These are phyloP conservation scores for Aspergillus sp. DNA, from an alignment of 2,329 filamentous ascomycete genomes.

Conservation along the genomic window DNA sequence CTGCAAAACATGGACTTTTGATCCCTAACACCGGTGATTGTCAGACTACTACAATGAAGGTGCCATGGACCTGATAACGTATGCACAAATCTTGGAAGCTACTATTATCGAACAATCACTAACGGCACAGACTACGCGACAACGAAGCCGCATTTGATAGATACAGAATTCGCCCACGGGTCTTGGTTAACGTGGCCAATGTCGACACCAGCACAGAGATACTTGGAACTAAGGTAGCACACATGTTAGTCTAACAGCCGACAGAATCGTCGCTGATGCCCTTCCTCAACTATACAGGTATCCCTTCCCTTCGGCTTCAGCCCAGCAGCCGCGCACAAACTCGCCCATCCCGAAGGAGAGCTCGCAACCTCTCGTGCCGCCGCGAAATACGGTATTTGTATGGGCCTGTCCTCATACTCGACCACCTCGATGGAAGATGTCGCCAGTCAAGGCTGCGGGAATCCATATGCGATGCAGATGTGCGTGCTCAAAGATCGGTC, in stretches of 20 bases:
- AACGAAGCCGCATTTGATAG: constrained; percentile 56
- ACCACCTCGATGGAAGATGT: constrained; percentile 52
- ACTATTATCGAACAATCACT: background rate
- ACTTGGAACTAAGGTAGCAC: constrained; percentile 41
- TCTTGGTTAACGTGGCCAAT: constrained; percentile 48
- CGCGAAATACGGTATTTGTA: constrained; percentile 41
- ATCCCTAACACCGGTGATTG: background rate
- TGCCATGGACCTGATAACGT: constrained; percentile 57
- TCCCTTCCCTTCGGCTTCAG: constrained; percentile 56
- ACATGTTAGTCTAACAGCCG: too few species aligned
- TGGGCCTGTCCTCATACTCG: constrained; percentile 51
- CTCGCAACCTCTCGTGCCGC: constrained; percentile 51
- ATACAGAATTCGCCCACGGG: constrained; percentile 52
- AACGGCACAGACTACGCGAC: constrained; percentile 45
- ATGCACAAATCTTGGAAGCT: background rate
- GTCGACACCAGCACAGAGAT: constrained; percentile 49
- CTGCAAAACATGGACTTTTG: background rate
- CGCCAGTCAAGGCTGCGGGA: constrained; percentile 40
- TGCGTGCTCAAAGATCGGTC: constrained; percentile 54
- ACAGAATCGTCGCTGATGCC: too few species aligned
- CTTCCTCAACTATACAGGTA: constrained; percentile 25
- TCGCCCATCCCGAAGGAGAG: constrained; percentile 56
- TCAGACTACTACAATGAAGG: constrained; percentile 61
- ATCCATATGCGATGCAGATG: constrained; percentile 57
- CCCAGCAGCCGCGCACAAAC: constrained; percentile 55